Conservation (phyloP, 2,329 filamentous ascomycete species). For the Fusarium sp. region DNA sequence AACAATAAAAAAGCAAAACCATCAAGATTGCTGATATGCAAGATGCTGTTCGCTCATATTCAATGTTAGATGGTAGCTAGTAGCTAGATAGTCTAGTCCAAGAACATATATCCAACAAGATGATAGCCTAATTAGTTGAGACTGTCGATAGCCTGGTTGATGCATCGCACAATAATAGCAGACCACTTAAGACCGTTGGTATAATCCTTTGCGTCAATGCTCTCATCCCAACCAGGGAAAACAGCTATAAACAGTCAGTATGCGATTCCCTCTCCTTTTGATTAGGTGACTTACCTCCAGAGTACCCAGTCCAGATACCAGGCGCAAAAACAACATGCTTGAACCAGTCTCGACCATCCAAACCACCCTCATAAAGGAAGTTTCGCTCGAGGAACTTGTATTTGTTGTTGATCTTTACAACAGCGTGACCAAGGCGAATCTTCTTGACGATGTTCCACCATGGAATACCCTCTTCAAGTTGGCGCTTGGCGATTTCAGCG, state of each 20-base stretch:
- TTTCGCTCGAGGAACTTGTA: slow-evolving; percentile 87
- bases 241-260: slow-evolving; percentile 58
- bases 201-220: slow-evolving; percentile 70
- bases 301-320: slow-evolving; percentile 90
- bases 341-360: slow-evolving; percentile 88
- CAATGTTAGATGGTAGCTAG: neutral
- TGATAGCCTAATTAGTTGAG: slow-evolving; percentile 35
- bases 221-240: slow-evolving; percentile 72
- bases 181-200: slow-evolving; percentile 69
- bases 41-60: neutral
- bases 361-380: slow-evolving; percentile 79
- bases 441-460: slow-evolving; percentile 84
- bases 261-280: no score
- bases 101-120: neutral
- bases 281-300: slow-evolving; percentile 68
- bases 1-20: no score
- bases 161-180: slow-evolving; percentile 65
- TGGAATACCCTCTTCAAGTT: slow-evolving; percentile 67
- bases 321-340: slow-evolving; percentile 96
- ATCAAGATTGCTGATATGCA: neutral
- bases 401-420: slow-evolving; percentile 77
- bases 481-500: slow-evolving; percentile 56
- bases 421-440: slow-evolving; percentile 70
- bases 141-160: slow-evolving; percentile 60
- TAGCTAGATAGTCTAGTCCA: neutral